Evolutionary conservation across 1,284 basidiomycete species (phyloP), one percentile per base, ranked within the genome.

Genomic region (Xerocomus amazonicus): DNA sequence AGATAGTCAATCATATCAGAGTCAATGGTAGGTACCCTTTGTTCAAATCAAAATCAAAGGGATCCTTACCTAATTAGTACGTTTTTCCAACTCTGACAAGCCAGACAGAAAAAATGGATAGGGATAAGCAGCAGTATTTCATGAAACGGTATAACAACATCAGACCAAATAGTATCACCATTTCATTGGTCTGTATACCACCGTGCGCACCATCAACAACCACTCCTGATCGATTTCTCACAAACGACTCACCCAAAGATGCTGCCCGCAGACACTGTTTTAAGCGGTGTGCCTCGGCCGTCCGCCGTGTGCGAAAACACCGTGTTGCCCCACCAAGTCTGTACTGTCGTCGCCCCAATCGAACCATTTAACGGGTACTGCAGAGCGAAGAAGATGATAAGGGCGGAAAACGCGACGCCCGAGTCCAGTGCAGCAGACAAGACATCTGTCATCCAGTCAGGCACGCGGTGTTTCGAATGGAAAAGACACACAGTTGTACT

Each of bases 301-400:
- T 81, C 79, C 3, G 70, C 75, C 33, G 74, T 81, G 8, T 72
- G 69, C 45, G 50, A 49, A 49, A 62, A 73, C 8, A 79, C 79
- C 0, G 71, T 79, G 55, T 88, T 88, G 14, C 87, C 87, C 87
- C 86, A 89, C 87, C 86, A 89, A 3, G 48, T 48, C 55, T 79
- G 77, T 40, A 88, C 67, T 1, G 61, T 82, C 42, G 72, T 66
- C 29, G 56, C 23, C 23, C 84, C 84, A 56, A 88, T 85, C 10
- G 64, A 67, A n/a, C 81, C 82, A 52, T 84, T 75, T 53, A 57
- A 59, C 2, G 86, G 86, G 56, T 81, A 88, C 62, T 87, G 80
- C 39, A 89, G 69, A 48, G 66, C 67, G 73, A 87, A 88, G 72
- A 86, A 87, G 50, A 86, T 81, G 42, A 87, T 70, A 5, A 76